These are phyloP conservation scores for Papiliotrema laurentii DNA, from an alignment of 1,284 basidiomycete genomes.

Conservation along the genomic window DNA sequence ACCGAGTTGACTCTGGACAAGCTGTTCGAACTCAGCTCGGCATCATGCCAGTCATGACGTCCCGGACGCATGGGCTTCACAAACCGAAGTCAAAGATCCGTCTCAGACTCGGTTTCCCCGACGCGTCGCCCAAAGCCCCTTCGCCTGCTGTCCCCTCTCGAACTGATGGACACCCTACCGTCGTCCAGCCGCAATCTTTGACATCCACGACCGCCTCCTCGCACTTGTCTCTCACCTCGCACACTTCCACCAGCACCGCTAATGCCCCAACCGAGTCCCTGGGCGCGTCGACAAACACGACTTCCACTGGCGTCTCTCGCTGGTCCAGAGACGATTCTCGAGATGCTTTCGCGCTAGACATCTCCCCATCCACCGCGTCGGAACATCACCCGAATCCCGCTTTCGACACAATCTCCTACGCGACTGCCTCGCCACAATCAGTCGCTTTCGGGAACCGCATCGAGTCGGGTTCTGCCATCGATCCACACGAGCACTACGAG, in stretches of 20 bases:
- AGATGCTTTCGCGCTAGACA: slow-evolving; percentile 2
- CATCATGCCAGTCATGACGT: slow-evolving; percentile 4
- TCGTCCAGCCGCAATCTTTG: background rate
- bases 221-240: slow-evolving; percentile 7
- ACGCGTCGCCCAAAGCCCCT: slow-evolving; percentile 16
- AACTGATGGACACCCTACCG: background rate
- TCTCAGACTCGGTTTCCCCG: slow-evolving; percentile 34
- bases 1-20: background rate
- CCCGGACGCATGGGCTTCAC: slow-evolving; percentile 17
- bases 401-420: slow-evolving; percentile 32
- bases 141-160: background rate
- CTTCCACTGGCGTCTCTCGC: slow-evolving; percentile 5
- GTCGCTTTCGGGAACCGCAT: slow-evolving; percentile 1
- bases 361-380: slow-evolving; percentile 5
- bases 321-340: slow-evolving; percentile 6
- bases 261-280: background rate
- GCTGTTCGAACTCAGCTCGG: background rate
- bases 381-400: slow-evolving; percentile 3
- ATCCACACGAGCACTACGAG: background rate
- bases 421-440: slow-evolving; percentile 18
- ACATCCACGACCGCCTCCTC: slow-evolving; percentile 1
- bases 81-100: slow-evolving; percentile 41
- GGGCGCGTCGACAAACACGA: slow-evolving; percentile 6
- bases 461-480: background rate
- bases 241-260: background rate